Evolutionary conservation across 169 alveolate species (phyloP).

Genomic region (Eimeria acervulina): DNA sequence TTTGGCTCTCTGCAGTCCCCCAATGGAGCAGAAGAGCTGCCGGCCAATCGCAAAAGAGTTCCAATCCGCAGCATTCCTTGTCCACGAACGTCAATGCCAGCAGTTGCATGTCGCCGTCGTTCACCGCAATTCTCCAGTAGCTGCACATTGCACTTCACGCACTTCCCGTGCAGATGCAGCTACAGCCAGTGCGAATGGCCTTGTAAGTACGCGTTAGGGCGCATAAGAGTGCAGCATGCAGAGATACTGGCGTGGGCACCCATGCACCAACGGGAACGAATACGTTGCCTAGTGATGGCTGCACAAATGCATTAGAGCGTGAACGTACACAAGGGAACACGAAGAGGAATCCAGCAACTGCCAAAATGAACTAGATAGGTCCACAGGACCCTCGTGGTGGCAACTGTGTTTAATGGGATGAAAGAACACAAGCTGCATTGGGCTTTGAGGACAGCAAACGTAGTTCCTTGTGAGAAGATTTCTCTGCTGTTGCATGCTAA

Average conservation of each 20-base stretch:
- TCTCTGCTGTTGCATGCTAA: not conserved
- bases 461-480: not conserved
- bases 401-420: not conserved
- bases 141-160: slow-evolving; percentile 8
- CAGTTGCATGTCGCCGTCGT: slow-evolving; percentile 68
- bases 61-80: slow-evolving; percentile 66
- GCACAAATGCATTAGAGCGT: not conserved
- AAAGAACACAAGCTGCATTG: not conserved
- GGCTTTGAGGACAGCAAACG: not conserved
- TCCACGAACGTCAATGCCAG: slow-evolving; percentile 55
- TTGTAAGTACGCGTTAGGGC: not conserved
- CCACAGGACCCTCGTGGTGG: not conserved
- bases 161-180: not conserved
- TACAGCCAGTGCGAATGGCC: not conserved
- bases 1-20: slow-evolving; percentile 43
- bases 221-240: not conserved
- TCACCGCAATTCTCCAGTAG: slow-evolving; percentile 69
- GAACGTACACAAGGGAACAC: not conserved
- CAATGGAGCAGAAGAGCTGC: slow-evolving; percentile 72
- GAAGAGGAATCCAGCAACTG: not conserved
- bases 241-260: not conserved
- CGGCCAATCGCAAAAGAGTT: slow-evolving; percentile 74
- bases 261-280: not conserved
- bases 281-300: not conserved
- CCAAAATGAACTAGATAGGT: not conserved